Evolutionary conservation across 768 basidiomycete species (phyloP).

Genomic region (Boletus rex-veris): DNA sequence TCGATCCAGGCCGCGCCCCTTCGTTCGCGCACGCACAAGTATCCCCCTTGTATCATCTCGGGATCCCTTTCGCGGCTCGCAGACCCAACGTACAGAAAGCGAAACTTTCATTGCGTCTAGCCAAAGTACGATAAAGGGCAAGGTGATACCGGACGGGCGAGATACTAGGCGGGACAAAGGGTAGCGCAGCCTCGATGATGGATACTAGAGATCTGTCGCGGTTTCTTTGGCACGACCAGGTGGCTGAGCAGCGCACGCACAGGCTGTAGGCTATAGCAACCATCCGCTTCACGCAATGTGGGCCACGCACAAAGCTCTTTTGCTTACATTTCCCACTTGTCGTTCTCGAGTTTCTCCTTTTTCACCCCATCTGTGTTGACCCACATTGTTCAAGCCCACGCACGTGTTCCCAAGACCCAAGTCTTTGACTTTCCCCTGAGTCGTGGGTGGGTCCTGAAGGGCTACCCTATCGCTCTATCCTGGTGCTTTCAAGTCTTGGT

Average conservation of each 20-base stretch:
- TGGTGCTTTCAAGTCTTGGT: conserved; percentile 52
- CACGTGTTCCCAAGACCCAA: conserved; percentile 39
- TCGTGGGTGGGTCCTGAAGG: conserved; percentile 12
- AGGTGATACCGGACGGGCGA: conserved; percentile 50
- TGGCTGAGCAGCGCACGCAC: conserved; percentile 44
- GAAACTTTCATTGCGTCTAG: conserved; percentile 24
- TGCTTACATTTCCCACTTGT: conserved; percentile 29
- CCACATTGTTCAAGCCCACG: conserved; percentile 34
- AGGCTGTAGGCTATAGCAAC: conserved; percentile 10
- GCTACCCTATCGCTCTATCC: conserved; percentile 35
- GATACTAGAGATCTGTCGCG: conserved; percentile 51
- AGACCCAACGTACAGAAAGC: conserved; percentile 26
- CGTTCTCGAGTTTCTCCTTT: conserved; percentile 20
- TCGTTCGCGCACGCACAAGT: conserved; percentile 38
- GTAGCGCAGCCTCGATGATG: conserved; percentile 9
- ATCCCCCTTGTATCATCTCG: conserved; percentile 49
- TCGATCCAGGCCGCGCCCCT: conserved; percentile 18
- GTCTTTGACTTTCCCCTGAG: conserved; percentile 42
- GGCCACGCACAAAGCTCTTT: conserved; percentile 36
- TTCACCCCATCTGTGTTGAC: conserved; percentile 17
- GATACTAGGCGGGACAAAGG: conserved; percentile 28
- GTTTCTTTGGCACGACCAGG: conserved; percentile 24
- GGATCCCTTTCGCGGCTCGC: conserved; percentile 39
- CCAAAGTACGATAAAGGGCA: conserved; percentile 35
- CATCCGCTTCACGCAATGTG: conserved; percentile 10